These are phyloP conservation scores for Yamagishiella unicocca DNA, from an alignment of 139 green algal species.

Conservation along the genomic window DNA sequence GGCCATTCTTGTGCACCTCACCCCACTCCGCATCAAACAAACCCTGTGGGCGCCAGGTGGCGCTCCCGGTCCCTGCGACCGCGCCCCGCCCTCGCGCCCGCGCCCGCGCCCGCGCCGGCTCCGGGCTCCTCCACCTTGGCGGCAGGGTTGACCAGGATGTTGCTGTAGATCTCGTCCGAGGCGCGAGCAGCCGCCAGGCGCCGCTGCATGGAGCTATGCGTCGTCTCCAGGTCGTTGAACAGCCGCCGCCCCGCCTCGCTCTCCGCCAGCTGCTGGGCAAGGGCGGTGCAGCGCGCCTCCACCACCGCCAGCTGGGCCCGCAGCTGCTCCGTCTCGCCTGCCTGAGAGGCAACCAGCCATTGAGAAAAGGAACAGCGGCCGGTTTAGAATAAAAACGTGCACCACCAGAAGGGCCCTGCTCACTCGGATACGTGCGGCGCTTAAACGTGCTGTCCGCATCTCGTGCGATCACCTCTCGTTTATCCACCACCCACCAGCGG, in stretches of 20 bases:
- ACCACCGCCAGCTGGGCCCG: constrained; percentile 1
- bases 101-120: neutral
- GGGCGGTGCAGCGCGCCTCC: neutral
- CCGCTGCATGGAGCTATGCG: constrained; percentile 38
- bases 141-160: too few relatives aligned
- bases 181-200: constrained; percentile 11
- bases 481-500: neutral
- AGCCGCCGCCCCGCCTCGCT: neutral
- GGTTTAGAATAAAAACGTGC: too few relatives aligned
- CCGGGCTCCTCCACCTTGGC: neutral
- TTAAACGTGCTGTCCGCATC: neutral
- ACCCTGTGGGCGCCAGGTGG: constrained; percentile 18
- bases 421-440: too few relatives aligned
- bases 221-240: constrained; percentile 46
- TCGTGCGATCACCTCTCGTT: neutral
- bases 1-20: neutral
- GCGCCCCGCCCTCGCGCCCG: neutral
- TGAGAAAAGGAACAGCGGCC: too few relatives aligned
- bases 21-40: constrained; percentile 27
- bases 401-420: too few relatives aligned
- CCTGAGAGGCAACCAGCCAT: constrained; percentile 21
- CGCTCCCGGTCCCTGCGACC: neutral
- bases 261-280: constrained; percentile 32
- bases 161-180: constrained; percentile 28
- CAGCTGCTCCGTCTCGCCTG: constrained; percentile 16